Conservation (phyloP, 228 moss, liverwort and hornwort genomes). For the Sphagnum fallax region DNA sequence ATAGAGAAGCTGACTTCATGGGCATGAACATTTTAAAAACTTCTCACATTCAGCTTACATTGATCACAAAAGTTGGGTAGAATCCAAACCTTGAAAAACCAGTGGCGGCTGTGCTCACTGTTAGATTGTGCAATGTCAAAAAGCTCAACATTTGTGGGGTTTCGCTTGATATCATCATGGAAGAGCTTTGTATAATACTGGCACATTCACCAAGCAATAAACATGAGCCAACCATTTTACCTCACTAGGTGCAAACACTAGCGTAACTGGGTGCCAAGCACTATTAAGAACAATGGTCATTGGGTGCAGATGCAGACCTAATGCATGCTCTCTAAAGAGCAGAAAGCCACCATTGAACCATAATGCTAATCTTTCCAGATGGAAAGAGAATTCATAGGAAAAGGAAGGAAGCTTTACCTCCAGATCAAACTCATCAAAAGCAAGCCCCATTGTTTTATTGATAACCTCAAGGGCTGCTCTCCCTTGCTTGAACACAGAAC, state of each 20-base stretch:
- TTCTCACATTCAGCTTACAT: background rate
- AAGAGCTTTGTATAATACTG: conserved; percentile 93
- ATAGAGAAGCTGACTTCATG: background rate
- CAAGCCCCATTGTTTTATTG: conserved; percentile 90
- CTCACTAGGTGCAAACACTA: background rate
- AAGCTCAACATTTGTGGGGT: conserved; percentile 95
- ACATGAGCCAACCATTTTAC: background rate
- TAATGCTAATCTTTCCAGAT: no score
- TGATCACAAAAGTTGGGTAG: background rate
- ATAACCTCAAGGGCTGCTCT: conserved; percentile 93
- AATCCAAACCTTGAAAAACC: conserved; percentile 91
- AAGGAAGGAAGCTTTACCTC: conserved; percentile 35
- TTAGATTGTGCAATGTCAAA: conserved; percentile 99
- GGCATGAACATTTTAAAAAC: background rate
- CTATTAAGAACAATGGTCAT: no score
- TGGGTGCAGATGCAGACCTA: no score
- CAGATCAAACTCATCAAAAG: conserved; percentile 98
- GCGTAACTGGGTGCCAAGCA: no score
- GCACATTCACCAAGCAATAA: conserved; percentile 15
- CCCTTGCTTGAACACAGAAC: conserved; percentile 63
- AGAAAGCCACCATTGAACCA: no score
- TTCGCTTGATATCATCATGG: conserved; percentile 73
- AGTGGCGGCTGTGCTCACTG: conserved; percentile 99
- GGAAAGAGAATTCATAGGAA: no score
- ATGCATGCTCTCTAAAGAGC: no score